phyloP scores from a whole-genome alignment of 805 yeast genomes.

The Metschnikowia colocasiae region DNA sequence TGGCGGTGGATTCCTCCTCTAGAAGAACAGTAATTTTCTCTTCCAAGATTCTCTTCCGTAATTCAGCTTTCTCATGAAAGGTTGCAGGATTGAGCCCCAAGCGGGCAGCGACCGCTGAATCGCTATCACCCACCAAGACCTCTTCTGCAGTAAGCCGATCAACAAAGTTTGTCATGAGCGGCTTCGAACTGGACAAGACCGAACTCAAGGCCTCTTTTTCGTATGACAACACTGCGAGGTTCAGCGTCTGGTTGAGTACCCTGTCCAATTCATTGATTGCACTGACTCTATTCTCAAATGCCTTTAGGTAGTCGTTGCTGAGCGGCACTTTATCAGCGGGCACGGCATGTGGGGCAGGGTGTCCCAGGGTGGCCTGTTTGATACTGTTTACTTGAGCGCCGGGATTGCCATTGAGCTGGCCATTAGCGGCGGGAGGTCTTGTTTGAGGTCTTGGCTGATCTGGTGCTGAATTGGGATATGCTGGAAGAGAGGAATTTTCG shows the following conservation, averaged over 20 bases:
- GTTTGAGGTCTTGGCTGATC: neutral
- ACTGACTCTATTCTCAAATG: constrained; percentile 14
- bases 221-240: constrained; percentile 19
- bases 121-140: constrained; percentile 18
- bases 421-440: neutral
- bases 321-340: neutral
- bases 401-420: constrained; percentile 1
- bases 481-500: neutral
- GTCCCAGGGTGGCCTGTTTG: neutral
- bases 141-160: constrained; percentile 38
- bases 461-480: neutral
- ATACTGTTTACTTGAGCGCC: neutral
- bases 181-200: constrained; percentile 19
- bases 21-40: constrained; percentile 4
- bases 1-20: constrained; percentile 5
- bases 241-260: constrained; percentile 14
- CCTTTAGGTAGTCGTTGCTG: constrained; percentile 11
- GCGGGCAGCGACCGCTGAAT: constrained; percentile 9
- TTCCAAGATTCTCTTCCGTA: constrained; percentile 8
- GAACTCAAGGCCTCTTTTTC: constrained; percentile 12
- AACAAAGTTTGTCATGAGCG: constrained; percentile 29
- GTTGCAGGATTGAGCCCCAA: constrained; percentile 2
- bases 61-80: neutral
- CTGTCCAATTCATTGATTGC: constrained; percentile 16
- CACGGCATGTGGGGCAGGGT: neutral